Base-by-base conservation (phyloP, 2,329 filamentous ascomycete species). In the Plenodomus biglobosus region DNA sequence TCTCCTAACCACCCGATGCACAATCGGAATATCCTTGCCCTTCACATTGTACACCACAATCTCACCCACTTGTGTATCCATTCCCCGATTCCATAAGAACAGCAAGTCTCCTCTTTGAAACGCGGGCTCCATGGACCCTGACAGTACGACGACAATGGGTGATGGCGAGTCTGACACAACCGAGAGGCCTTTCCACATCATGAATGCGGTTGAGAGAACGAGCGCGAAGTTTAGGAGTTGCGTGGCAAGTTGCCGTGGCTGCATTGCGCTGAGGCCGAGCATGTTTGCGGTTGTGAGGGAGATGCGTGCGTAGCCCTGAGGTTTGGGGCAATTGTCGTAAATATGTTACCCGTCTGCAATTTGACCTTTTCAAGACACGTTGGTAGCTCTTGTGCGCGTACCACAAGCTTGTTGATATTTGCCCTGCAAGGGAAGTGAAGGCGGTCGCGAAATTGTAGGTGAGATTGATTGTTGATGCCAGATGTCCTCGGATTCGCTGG, bases 1-100 rank as follows among this genome's bases (percentile, higher is more conserved):
- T 56, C 79, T 79, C 74, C 92, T 83, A 45, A 97, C 87, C 8
- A 97, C 82, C 42, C 94, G 80, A 76, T 99, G 94, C 59, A 99
- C 94, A 73, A 99, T 99, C 22, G 94, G 94, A 56, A 99, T 97
- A 59, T 96, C 89, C 79, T 97, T 99, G 48, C 87, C 91, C 70
- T 85, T 83, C 44, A 96, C 88, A 68, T 95, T 95, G 75, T 88
- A 90, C 40, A 90, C 86, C 58, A 90, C 86, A 53, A 88, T 79
- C 73, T 90, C 86, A 16, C 86, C 86, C 38, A 89, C 77, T 63
- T 87, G 80, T 1, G 85, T 85, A 37, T 86, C 80, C 66, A 70
- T 52, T 44, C 79, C 74, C 45, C 87, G 77, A 69, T 92, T 92
- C 87, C 87, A 91, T 7, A 92, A 76, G 63, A 91, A 83, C 2